A percentile compares a stretch with the other conserved stretches of the same genome.
Evolutionary conservation across 2,329 filamentous ascomycete genomes (phyloP).

Genomic region (Fusarium avenaceum): DNA sequence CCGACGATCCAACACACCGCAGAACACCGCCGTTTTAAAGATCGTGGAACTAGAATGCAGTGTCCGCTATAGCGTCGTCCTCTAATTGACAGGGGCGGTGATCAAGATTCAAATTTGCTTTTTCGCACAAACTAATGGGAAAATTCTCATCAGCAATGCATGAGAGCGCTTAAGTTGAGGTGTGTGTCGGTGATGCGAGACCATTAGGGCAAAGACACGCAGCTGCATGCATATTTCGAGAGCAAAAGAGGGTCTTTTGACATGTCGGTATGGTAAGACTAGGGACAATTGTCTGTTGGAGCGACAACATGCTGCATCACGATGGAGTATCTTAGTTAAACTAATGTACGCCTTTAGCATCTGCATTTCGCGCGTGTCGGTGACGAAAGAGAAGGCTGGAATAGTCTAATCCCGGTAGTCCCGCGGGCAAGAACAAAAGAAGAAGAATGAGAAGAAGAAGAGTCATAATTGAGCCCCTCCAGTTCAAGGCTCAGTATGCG

Average conservation of each 20-base stretch:
- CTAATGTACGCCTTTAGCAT: constrained; percentile 20
- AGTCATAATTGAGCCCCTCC: constrained; percentile 46
- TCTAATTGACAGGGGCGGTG: constrained; percentile 32
- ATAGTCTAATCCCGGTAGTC: constrained; percentile 24
- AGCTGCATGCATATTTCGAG: constrained; percentile 41
- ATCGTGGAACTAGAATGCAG: constrained; percentile 41
- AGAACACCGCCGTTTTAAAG: constrained; percentile 36
- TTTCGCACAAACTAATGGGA: constrained; percentile 41
- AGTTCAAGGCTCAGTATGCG: constrained; percentile 44
- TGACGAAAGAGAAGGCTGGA: constrained; percentile 39
- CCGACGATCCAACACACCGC: constrained; percentile 38
- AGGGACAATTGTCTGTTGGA: constrained; percentile 31
- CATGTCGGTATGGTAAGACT: constrained; percentile 16
- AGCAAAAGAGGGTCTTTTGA: constrained; percentile 37
- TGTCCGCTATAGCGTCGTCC: constrained; percentile 40
- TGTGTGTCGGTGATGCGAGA: constrained; percentile 29
- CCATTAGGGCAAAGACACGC: constrained; percentile 47
- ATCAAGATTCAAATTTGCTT: constrained; percentile 33
- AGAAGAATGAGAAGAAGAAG: constrained; percentile 26
- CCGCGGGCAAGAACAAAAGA: constrained; percentile 9
- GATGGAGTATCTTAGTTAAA: constrained; percentile 37
- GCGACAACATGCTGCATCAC: constrained; percentile 40
- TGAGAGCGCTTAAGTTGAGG: constrained; percentile 23
- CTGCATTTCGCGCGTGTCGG: constrained; percentile 39
- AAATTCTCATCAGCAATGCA: constrained; percentile 31